Evolutionary conservation across 2,329 filamentous ascomycete species (phyloP).

Genomic region (Colletotrichum cordylinicola): DNA sequence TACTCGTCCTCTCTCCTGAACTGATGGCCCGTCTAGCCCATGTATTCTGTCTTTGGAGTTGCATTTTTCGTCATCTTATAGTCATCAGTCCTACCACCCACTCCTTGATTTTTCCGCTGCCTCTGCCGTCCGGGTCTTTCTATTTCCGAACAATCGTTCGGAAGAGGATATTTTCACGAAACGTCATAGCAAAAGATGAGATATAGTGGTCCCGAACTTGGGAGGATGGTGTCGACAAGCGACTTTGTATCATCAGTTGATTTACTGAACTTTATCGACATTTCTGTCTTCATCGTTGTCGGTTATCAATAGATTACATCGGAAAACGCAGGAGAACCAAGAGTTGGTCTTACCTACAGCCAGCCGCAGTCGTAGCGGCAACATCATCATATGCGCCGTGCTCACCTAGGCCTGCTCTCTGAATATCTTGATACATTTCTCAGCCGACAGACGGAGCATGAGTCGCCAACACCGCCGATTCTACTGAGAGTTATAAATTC

Average conservation of each 20-base stretch:
- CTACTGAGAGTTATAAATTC: background rate
- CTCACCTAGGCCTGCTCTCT: background rate
- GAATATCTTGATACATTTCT: background rate
- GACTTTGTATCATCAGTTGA: background rate
- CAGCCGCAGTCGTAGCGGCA: background rate
- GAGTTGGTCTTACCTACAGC: background rate
- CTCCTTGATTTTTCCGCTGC: background rate
- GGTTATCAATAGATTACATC: background rate
- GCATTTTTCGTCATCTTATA: background rate
- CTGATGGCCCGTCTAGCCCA: background rate
- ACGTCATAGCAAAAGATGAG: background rate
- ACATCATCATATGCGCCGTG: background rate
- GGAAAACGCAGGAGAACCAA: background rate
- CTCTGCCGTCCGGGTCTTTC: background rate
- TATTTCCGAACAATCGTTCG: background rate
- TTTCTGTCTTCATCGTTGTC: background rate
- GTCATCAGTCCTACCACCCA: background rate
- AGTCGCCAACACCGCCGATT: background rate
- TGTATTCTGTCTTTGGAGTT: background rate
- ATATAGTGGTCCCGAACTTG: background rate
- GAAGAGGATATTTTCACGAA: background rate
- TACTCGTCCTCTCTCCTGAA: background rate
- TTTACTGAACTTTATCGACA: background rate
- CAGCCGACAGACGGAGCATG: background rate
- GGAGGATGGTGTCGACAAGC: background rate